Evolutionary conservation across 352 stramenopile genomes (phyloP).

Genomic region (Globisporangium abappressorium): DNA sequence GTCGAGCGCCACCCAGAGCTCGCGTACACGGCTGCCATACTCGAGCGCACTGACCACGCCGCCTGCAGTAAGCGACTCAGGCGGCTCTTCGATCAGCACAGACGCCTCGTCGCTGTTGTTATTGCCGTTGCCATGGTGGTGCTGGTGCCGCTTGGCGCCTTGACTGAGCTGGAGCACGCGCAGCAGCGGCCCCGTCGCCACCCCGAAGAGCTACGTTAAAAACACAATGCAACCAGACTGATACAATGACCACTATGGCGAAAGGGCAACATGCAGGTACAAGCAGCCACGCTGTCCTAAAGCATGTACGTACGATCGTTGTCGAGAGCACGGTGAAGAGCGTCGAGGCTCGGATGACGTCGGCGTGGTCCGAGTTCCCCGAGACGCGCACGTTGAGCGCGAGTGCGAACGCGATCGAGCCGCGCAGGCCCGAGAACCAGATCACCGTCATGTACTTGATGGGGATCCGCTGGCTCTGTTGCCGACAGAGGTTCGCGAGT

Average conservation of each 20-base stretch:
- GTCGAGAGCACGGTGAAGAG: slow-evolving; percentile 66
- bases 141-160: background rate
- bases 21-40: slow-evolving; percentile 37
- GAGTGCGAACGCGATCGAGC: slow-evolving; percentile 91
- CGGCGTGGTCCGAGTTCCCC: slow-evolving; percentile 36
- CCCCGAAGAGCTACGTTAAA: slow-evolving; percentile 29
- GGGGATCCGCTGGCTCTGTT: slow-evolving; percentile 35
- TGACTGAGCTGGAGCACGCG: slow-evolving; percentile 23
- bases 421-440: slow-evolving; percentile 91
- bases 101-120: slow-evolving; percentile 3
- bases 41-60: background rate
- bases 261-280: background rate
- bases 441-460: slow-evolving; percentile 81
- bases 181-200: slow-evolving; percentile 42
- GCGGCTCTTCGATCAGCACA: background rate
- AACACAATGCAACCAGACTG: no score
- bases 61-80: background rate
- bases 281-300: background rate
- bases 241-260: no score
- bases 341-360: slow-evolving; percentile 62
- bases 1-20: slow-evolving; percentile 51
- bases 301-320: slow-evolving; percentile 28
- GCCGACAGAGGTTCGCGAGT: slow-evolving; percentile 48
- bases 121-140: background rate
- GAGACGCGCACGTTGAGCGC: slow-evolving; percentile 65